Conservation (phyloP, 176 grass and related monocot species). For the Pontederia paniculata region DNA sequence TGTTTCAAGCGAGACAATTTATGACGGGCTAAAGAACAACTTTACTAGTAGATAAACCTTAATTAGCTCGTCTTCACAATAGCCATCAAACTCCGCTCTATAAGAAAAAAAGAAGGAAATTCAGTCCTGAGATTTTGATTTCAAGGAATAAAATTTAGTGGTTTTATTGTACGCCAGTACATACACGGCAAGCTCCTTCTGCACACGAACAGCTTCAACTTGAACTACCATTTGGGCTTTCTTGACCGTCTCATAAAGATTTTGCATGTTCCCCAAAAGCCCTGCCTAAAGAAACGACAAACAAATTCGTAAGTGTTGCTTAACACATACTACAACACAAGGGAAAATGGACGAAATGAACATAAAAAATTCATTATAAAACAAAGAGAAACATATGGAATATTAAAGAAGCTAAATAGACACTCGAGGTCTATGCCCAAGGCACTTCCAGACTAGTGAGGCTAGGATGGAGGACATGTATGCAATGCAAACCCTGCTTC, state of each 20-base stretch:
- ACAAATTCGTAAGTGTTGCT: constrained; percentile 7
- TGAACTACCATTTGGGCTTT: constrained; percentile 99
- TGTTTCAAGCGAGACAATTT: constrained; percentile 16
- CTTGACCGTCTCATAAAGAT: constrained; percentile 94
- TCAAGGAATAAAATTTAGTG: constrained; percentile 16
- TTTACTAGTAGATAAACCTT: constrained; percentile 45
- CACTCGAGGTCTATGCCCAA: too few species aligned
- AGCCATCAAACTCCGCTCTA: constrained; percentile 95
- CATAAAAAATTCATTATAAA: too few species aligned
- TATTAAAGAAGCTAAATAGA: background rate
- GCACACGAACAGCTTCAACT: constrained; percentile 93
- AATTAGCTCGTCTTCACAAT: constrained; percentile 97
- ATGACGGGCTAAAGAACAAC: constrained; percentile 1
- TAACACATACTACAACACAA: background rate
- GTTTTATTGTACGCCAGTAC: constrained; percentile 17
- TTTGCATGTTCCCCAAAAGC: constrained; percentile 94
- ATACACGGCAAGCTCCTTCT: constrained; percentile 98
- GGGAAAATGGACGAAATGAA: background rate
- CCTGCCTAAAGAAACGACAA: constrained; percentile 48
- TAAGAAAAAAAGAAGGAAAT: constrained; percentile 18
- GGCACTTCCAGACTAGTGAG: too few species aligned
- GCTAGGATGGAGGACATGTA: too few species aligned
- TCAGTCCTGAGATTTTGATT: background rate
- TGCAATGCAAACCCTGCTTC: too few species aligned
- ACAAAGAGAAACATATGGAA: too few species aligned